Percentiles rank a stretch among this genome's conserved stretches.
Conservation (phyloP, 306 rosid species). For the Betula pendula region DNA sequence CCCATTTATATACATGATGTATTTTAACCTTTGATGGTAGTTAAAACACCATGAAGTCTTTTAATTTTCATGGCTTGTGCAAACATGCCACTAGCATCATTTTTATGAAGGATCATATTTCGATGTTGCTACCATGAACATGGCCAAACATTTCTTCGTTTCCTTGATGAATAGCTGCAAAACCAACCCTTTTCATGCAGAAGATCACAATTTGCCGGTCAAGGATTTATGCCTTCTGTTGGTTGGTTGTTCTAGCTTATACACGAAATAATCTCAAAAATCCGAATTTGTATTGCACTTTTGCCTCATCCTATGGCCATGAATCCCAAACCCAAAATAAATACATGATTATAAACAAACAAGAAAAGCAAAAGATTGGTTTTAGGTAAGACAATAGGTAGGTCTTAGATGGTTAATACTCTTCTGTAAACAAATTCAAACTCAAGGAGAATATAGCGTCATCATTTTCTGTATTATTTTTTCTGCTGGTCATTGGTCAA, state of each 20-base stretch:
- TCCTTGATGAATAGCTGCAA: background rate
- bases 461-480: too few relatives aligned
- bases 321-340: background rate
- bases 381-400: background rate
- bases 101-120: background rate
- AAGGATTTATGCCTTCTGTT: background rate
- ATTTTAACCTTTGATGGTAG: background rate
- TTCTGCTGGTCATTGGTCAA: too few relatives aligned
- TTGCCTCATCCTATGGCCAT: background rate
- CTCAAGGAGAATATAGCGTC: too few relatives aligned
- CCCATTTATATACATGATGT: background rate
- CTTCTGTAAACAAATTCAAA: too few relatives aligned
- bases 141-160: too few relatives aligned
- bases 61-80: background rate
- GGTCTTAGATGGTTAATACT: too few relatives aligned
- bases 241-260: background rate
- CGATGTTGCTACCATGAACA: background rate
- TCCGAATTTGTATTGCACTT: background rate
- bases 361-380: background rate
- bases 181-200: background rate
- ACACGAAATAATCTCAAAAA: background rate
- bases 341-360: background rate
- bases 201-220: background rate
- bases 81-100: background rate
- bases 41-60: background rate